These are phyloP conservation scores for Arachis hypogaea DNA, from an alignment of 306 rosid species.

Conservation along the genomic window DNA sequence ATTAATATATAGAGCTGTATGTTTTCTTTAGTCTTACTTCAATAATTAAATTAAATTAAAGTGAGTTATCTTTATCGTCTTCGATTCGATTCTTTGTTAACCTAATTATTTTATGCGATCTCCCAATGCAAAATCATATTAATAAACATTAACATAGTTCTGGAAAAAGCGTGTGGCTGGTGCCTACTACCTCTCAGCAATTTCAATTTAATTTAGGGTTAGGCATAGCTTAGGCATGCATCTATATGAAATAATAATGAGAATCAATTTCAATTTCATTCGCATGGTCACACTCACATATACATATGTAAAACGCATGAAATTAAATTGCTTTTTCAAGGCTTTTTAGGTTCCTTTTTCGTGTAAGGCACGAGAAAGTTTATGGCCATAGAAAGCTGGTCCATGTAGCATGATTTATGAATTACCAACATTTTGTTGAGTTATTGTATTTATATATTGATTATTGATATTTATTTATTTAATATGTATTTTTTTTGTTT, in stretches of 20 bases:
- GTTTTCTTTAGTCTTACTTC: not conserved
- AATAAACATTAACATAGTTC: not conserved
- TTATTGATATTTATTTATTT: too few species aligned
- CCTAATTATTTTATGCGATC: not conserved
- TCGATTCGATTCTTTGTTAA: not conserved
- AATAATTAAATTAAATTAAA: not conserved
- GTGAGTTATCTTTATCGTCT: not conserved
- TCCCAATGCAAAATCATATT: not conserved
- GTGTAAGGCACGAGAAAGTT: constrained; percentile 43
- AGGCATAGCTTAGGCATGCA: constrained; percentile 22
- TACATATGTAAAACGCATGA: not conserved
- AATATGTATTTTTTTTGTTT: too few species aligned
- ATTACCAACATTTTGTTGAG: too few species aligned
- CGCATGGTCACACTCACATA: constrained; percentile 10
- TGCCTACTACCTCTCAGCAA: not conserved
- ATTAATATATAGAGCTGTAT: not conserved
- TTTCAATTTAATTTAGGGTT: constrained; percentile 9
- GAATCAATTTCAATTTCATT: not conserved
- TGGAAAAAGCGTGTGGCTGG: not conserved
- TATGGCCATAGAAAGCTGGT: constrained; percentile 39
- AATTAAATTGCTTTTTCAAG: not conserved
- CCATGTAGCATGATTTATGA: constrained; percentile 8
- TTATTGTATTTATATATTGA: too few species aligned
- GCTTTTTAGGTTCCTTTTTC: constrained; percentile 24
- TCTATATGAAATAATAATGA: constrained; percentile 1